These are phyloP conservation scores for Cryptosporidium felis DNA, from an alignment of 169 alveolate genomes.

Conservation along the genomic window DNA sequence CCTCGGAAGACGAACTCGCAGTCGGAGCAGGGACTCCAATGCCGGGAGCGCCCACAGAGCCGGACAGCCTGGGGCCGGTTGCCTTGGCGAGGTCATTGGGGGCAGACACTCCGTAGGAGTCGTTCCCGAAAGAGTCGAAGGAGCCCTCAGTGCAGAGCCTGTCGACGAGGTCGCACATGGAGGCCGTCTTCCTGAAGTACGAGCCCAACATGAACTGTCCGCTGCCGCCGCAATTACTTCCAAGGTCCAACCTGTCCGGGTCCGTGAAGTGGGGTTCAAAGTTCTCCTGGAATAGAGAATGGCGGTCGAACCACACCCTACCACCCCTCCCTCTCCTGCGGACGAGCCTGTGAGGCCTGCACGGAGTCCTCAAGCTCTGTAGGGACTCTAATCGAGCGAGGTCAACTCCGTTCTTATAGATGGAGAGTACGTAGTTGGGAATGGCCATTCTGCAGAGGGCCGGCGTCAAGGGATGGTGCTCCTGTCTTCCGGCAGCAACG, in stretches of 20 bases:
- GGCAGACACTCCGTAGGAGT: neutral
- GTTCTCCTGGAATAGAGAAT: neutral
- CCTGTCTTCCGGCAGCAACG: neutral
- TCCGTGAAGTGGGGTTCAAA: conserved; percentile 55
- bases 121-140: conserved; percentile 44
- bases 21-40: neutral
- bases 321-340: conserved; percentile 69
- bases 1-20: neutral
- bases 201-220: conserved; percentile 37
- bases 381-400: conserved; percentile 33
- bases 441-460: conserved; percentile 41
- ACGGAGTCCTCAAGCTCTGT: conserved; percentile 51
- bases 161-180: conserved; percentile 53
- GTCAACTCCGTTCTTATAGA: conserved; percentile 52
- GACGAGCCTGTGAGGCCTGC: conserved; percentile 51
- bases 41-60: neutral
- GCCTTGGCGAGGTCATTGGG: neutral
- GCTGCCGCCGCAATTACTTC: conserved; percentile 34
- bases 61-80: neutral
- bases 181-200: conserved; percentile 31
- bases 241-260: conserved; percentile 37
- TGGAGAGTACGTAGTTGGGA: conserved; percentile 45
- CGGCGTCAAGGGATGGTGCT: neutral
- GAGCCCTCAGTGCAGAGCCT: conserved; percentile 49
- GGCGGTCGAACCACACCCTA: conserved; percentile 67